phyloP scores from a whole-genome alignment of 164 flowering plant species.

The Dillenia turbinata region DNA sequence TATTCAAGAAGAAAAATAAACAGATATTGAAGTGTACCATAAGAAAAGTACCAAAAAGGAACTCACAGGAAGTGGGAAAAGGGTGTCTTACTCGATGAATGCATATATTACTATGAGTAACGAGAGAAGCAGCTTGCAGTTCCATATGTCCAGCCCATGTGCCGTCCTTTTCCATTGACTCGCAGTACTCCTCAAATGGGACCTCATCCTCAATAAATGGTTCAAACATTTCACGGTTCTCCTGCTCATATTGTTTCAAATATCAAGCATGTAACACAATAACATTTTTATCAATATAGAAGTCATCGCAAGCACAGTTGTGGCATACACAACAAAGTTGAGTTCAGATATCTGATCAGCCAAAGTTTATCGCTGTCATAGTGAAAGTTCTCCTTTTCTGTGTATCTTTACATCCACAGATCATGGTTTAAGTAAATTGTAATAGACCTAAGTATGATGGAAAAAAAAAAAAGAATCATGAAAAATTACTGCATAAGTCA shows the following conservation, averaged over 20 bases:
- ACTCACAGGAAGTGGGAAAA: background rate
- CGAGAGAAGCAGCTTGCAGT: constrained; percentile 92
- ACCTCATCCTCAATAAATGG: constrained; percentile 95
- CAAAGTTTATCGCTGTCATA: too few relatives aligned
- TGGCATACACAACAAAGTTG: too few relatives aligned
- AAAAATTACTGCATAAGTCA: too few relatives aligned
- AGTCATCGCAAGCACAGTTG: too few relatives aligned
- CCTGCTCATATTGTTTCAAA: constrained; percentile 28
- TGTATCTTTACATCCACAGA: too few relatives aligned
- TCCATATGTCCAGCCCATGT: constrained; percentile 99
- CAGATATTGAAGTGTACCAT: too few relatives aligned
- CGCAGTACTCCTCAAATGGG: constrained; percentile 85
- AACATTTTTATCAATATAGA: background rate
- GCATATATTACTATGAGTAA: constrained; percentile 78
- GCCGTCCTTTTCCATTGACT: constrained; percentile 80
- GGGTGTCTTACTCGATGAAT: constrained; percentile 61
- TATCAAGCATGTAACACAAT: too few relatives aligned
- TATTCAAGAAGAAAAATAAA: too few relatives aligned
- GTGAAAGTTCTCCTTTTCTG: too few relatives aligned
- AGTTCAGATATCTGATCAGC: too few relatives aligned
- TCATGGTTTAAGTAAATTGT: background rate
- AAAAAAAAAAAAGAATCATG: too few relatives aligned
- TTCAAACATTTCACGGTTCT: constrained; percentile 75
- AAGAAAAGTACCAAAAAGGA: background rate
- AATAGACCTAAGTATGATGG: too few relatives aligned